Percentiles rank a stretch among this genome's conserved stretches.
Conservation (phyloP, 805 yeast species). For the Spathaspora girioi region DNA sequence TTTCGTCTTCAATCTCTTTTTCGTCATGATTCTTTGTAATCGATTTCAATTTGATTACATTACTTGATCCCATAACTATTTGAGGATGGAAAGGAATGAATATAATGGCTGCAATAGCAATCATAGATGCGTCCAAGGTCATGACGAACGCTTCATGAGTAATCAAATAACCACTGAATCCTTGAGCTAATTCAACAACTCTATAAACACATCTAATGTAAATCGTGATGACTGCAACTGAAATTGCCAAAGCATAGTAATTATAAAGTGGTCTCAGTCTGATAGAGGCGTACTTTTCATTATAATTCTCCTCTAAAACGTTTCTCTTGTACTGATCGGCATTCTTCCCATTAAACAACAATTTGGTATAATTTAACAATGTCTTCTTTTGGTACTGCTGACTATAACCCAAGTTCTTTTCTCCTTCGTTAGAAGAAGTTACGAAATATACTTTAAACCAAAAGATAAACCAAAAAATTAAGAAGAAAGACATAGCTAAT, state of each 20-base stretch:
- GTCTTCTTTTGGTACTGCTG: conserved; percentile 6
- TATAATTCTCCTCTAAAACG: conserved; percentile 25
- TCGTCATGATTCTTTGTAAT: conserved; percentile 9
- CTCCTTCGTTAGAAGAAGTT: background rate
- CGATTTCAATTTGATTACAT: conserved; percentile 12
- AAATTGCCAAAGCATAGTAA: conserved; percentile 29
- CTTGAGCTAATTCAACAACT: conserved; percentile 36
- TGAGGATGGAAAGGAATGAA: conserved; percentile 35
- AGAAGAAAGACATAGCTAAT: conserved; percentile 30
- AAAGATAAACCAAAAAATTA: conserved; percentile 29
- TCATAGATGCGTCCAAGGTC: conserved; percentile 35
- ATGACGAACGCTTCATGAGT: conserved; percentile 32
- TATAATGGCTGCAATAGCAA: conserved; percentile 26
- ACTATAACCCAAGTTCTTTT: conserved; percentile 1
- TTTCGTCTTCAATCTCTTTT: background rate
- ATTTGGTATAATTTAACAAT: conserved; percentile 18
- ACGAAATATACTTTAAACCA: conserved; percentile 24
- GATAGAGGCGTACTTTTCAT: conserved; percentile 17
- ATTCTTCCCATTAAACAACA: conserved; percentile 20
- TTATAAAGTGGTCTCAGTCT: conserved; percentile 20
- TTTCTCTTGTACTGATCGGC: conserved; percentile 15
- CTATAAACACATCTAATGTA: conserved; percentile 33
- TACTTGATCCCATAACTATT: conserved; percentile 35
- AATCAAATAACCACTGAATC: conserved; percentile 31
- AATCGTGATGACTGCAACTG: conserved; percentile 25